Base-by-base conservation (phyloP, 2,329 filamentous ascomycete genomes). In the Fusarium chaquense region DNA sequence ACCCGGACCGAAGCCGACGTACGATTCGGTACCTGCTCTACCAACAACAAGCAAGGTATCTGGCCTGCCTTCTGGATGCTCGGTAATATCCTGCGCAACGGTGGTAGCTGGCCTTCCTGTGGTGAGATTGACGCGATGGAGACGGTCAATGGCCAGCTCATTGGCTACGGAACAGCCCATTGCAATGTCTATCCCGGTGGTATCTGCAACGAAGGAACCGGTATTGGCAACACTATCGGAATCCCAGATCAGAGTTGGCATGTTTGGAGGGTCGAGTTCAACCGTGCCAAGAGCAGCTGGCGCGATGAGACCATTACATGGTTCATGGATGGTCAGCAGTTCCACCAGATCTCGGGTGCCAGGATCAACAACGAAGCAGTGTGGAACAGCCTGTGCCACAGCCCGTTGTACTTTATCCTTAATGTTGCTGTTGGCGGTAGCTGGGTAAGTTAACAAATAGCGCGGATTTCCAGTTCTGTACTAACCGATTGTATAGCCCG, bases 361-460 rank as follows among this genome's bases (percentile, higher is more conserved):
- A 73, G 80, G 15, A 80, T 87, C 51, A 79, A 78, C 36, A 81
- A 85, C 58, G 73, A 81, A 59, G 73, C 71, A 2, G 77, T 83
- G 13, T 87, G 85, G 85, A 78, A 70, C 3, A 77, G 80, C 1
- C 73, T 87, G 38, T 83, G 83, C 9, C 84, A 84, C 68, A 82
- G 78, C 52, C 81, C 84, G 2, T 69, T 85, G 71, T 85, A 83
- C 67, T 76, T 87, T 52, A 81, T 87, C 49, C 75, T 87, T 57
- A 87, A 87, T 62, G 78, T 87, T 4, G 85, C 85, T 30, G 83
- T 87, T 30, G 85, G 85, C 4, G 85, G 85, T 8, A 76, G 81
- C 65, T 83, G 76, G 83, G 84, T 83, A 77, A 76, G 83, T 80
- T 44, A 2, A 32, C 1, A 1, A 18, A 0, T 2, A 2, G 18